Evolutionary conservation across 495 filamentous ascomycete genomes (phyloP), one percentile per base, ranked within the genome.

Genomic region (Clavariopsis aquatica): DNA sequence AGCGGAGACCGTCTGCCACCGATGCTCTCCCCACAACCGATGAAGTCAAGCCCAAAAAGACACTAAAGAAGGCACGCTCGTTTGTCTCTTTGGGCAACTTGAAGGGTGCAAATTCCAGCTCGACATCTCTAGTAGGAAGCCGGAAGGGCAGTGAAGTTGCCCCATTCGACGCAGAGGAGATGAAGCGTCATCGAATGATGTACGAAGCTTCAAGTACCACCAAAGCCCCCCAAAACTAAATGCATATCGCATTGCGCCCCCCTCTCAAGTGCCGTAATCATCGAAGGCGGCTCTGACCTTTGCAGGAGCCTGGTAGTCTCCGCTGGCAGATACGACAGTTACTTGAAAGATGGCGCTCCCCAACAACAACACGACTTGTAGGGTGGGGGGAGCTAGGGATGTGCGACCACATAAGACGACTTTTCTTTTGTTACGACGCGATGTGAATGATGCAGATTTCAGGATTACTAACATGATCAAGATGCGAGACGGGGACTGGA

Each of bases 61-160:
- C 49, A 15, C 47, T 78, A 23, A 74, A 73, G 43, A 77, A 77
- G 70, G 77, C 77, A 64, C 71, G 72, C 20, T 76, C 74, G 12
- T 47, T 77, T 19, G 74, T 71, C 24, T 64, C 70, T 23, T 60
- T 78, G 3, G 52, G 52, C 13, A 61, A 65, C 19, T 47, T 70
- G 53, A 69, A 53, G 61, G 41, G 56, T 15, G 49, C 31, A 1
- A 69, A 73, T 47, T 51, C 47, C 9, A 70, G 70, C 58, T 46
- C 55, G 1, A 65, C 63, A 1, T 68, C 70, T 23, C 57, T 70
- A 3, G 38, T 43, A 15, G 51, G 61, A 19, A 68, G 60, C 46
- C 38, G 70, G 36, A 66, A 64, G 20, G 55, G 28, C 24, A 68
- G 64, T 54, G 65, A 67, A 28, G 60, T 62, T 24, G 56, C 60